Evolutionary conservation across 2,329 filamentous ascomycete genomes (phyloP).

Genomic region (Coniochaeta hoffmannii): DNA sequence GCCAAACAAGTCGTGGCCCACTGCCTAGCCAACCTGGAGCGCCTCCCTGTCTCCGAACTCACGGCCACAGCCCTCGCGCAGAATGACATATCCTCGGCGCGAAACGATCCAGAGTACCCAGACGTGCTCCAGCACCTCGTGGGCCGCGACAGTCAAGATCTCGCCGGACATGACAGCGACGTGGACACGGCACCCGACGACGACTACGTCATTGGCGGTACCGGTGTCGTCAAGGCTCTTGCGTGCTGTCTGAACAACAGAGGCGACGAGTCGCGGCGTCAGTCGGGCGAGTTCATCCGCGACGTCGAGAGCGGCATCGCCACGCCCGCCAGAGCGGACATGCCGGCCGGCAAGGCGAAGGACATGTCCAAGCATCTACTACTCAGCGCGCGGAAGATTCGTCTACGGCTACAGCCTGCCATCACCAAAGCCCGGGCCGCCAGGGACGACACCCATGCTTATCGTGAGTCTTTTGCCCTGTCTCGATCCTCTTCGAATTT

Average conservation of each 20-base stretch:
- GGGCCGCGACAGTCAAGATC: slow-evolving; percentile 52
- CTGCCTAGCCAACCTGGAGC: slow-evolving; percentile 85
- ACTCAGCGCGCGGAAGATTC: slow-evolving; percentile 81
- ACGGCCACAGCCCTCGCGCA: slow-evolving; percentile 27
- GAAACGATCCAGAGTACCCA: slow-evolving; percentile 46
- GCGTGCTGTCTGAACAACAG: slow-evolving; percentile 84
- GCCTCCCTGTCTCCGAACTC: slow-evolving; percentile 48
- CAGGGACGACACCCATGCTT: slow-evolving; percentile 62
- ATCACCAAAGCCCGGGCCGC: slow-evolving; percentile 65
- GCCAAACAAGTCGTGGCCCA: slow-evolving; percentile 95
- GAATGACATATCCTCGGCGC: slow-evolving; percentile 16
- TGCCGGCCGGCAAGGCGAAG: slow-evolving; percentile 60
- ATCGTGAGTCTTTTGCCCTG: slow-evolving; percentile 51
- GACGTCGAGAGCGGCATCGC: slow-evolving; percentile 45
- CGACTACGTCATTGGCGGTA: slow-evolving; percentile 93
- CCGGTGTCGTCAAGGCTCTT: slow-evolving; percentile 88
- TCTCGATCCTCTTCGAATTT: not conserved
- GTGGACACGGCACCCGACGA: slow-evolving; percentile 72
- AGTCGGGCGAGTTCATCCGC: slow-evolving; percentile 44
- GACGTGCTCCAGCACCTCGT: slow-evolving; percentile 84
- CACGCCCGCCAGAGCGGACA: slow-evolving; percentile 26
- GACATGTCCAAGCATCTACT: slow-evolving; percentile 91
- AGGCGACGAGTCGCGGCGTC: slow-evolving; percentile 52
- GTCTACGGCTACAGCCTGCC: slow-evolving; percentile 73
- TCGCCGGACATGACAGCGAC: slow-evolving; percentile 49